Evolutionary conservation across 306 rosid species (phyloP).

Genomic region (Cucumis hystrix): DNA sequence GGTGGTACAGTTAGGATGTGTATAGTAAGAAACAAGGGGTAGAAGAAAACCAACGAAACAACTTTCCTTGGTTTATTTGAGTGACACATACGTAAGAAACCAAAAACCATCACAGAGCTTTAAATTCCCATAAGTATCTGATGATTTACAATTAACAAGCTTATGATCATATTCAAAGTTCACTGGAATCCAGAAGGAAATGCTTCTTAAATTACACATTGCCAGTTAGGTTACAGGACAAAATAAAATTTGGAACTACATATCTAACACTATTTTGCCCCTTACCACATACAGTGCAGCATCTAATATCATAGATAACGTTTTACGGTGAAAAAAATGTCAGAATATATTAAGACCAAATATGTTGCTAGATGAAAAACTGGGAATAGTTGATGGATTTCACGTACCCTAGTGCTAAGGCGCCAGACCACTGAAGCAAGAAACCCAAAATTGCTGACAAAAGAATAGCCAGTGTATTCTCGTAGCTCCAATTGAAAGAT

Average conservation of each 20-base stretch:
- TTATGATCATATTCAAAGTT: neutral
- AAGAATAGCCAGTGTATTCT: slow-evolving; percentile 43
- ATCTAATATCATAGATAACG: neutral
- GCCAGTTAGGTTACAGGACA: neutral
- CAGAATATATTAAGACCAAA: neutral
- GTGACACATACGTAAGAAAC: neutral
- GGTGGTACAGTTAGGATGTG: neutral
- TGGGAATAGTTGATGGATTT: neutral
- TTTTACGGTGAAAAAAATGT: neutral
- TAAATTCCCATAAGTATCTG: neutral
- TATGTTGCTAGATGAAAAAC: neutral
- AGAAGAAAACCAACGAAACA: neutral
- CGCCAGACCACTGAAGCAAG: slow-evolving; percentile 94
- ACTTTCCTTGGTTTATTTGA: neutral
- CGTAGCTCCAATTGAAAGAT: slow-evolving; percentile 51
- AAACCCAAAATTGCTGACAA: slow-evolving; percentile 70
- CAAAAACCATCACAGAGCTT: neutral
- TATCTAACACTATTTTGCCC: neutral
- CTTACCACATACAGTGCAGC: neutral
- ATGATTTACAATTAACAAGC: neutral
- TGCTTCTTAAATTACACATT: neutral
- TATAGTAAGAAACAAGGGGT: neutral
- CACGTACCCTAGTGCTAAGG: slow-evolving; percentile 77
- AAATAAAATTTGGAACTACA: neutral
- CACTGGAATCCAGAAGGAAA: neutral